Evolutionary conservation across 495 filamentous ascomycete genomes (phyloP), one percentile per base, ranked within the genome.

Genomic region (Penicillium parvum): DNA sequence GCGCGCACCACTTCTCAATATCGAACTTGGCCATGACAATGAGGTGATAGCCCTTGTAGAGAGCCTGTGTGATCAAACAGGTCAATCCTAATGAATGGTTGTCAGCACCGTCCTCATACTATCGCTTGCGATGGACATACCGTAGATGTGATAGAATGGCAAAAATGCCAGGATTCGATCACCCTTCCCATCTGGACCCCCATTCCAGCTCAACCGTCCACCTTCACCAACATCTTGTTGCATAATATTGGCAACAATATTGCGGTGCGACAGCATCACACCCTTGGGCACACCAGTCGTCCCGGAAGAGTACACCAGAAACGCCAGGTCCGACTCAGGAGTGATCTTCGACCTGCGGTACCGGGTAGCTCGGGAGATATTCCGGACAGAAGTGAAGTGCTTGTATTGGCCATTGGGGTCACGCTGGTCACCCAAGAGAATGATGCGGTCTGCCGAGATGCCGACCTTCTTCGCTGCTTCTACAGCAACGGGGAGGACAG

Each of bases 141-240:
- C 87, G 53, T 96, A 97, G 46, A 96, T 92, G 63, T 97, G 91
- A 66, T 90, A 96, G 59, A 98, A 96, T 0, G 92, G 92, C 28
- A 96, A 66, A 44, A 96, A 84, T 2, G 84, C 88, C 28, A 96
- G 54, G 14, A 92, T 60, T 14, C 71, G 78, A 54, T 94, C 88
- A 1, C 84, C 83, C 29, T 78, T 65, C 0, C 78, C 79, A 58
- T 83, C 78, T 11, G 58, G 45, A 3, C 82, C 79, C 5, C 77
- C 79, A 32, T 81, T 65, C 63, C 79, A 81, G 3, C 57, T 70
- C 44, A 88, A 57, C 32, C 84, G 71, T 1, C 65, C 66, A 1
- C 66, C 75, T 26, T 95, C 88, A 1, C 69, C 77, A 18, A 68
- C 65, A 7, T 64, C 71, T 7, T 78, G 56, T 64, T 78, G 74